These are phyloP conservation scores for Eucalyptus leucophloia DNA, from an alignment of 345 rosid genomes.

Conservation along the genomic window DNA sequence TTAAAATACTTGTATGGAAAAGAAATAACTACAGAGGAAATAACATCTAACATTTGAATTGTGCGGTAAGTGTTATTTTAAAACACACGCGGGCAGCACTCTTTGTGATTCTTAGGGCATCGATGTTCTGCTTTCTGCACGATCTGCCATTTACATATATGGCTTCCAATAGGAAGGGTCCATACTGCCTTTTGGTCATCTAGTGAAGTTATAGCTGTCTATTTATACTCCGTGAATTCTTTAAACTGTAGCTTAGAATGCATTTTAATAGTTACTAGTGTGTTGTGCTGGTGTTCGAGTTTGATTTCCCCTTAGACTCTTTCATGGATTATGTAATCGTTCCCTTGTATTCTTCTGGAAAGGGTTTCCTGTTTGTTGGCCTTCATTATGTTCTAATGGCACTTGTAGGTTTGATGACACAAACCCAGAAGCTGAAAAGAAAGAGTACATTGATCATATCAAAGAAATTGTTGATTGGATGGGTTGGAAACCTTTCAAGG, in stretches of 20 bases:
- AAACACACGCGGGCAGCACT: neutral
- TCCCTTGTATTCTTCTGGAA: neutral
- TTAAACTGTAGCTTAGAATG: neutral
- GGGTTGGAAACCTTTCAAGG: constrained; percentile 99
- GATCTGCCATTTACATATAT: neutral
- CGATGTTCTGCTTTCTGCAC: neutral
- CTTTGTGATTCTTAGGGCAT: neutral
- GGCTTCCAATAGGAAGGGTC: neutral
- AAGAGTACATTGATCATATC: constrained; percentile 91
- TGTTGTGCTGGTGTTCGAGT: neutral
- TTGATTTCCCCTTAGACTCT: neutral
- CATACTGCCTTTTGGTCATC: neutral
- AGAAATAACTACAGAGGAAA: neutral
- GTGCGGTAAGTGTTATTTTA: neutral
- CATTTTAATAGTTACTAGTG: neutral
- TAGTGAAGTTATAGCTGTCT: neutral
- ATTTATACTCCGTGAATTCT: neutral
- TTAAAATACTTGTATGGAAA: neutral
- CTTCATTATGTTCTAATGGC: neutral
- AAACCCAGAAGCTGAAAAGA: constrained; percentile 97
- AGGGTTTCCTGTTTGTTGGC: neutral
- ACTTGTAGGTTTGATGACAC: constrained; percentile 78
- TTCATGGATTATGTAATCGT: neutral
- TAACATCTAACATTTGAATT: neutral
- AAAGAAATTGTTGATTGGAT: constrained; percentile 93